phyloP scores from a whole-genome alignment of 805 yeast genomes.

The Barnettozyma siamensis region DNA sequence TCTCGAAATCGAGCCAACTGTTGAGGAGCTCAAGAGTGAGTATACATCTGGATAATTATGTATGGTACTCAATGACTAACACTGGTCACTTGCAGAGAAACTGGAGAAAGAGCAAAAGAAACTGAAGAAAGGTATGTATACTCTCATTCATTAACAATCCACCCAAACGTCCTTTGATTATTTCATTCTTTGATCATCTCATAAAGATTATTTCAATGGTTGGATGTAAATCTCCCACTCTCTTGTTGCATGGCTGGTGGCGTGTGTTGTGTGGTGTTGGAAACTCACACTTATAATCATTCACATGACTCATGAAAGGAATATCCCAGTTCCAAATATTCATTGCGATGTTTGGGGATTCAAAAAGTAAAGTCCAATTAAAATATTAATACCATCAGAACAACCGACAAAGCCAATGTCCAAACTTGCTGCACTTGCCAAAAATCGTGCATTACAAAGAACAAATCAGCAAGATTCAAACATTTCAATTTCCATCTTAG shows the following conservation, averaged over 20 bases:
- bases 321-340: no score
- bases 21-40: constrained; percentile 37
- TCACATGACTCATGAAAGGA: no score
- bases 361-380: not conserved
- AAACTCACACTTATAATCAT: no score
- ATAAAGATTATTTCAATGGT: no score
- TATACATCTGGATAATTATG: no score
- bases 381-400: constrained; percentile 10
- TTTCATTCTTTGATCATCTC: no score
- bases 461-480: not conserved
- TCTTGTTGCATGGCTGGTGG: no score
- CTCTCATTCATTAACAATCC: not conserved
- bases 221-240: no score
- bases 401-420: constrained; percentile 11
- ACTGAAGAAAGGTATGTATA: constrained; percentile 39
- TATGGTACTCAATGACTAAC: no score
- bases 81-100: not conserved
- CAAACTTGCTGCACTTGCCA: constrained; percentile 21
- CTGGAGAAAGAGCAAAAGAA: constrained; percentile 5
- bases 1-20: constrained; percentile 45
- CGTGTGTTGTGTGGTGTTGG: no score
- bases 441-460: constrained; percentile 18
- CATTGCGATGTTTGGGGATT: no score
- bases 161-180: constrained; percentile 3
- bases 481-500: constrained; percentile 20